Percentiles rank a stretch among this genome's conserved stretches.
phyloP scores from a whole-genome alignment of 2,329 filamentous ascomycete species.

The Dactylellina cionopaga region DNA sequence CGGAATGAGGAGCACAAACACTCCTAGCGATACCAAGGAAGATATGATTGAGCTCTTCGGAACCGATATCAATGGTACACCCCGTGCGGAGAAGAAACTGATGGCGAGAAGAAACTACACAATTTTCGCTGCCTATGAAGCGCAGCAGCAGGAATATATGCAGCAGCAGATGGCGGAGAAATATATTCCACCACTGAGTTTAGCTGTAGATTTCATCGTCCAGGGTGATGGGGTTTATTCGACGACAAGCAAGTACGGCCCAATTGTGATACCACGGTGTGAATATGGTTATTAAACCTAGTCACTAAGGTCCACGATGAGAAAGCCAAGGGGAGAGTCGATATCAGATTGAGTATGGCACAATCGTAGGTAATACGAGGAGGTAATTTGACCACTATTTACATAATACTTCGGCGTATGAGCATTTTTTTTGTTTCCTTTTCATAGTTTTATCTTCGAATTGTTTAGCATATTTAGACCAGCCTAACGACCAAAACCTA shows the following conservation, averaged over 20 bases:
- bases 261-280: slow-evolving; percentile 89
- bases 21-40: slow-evolving; percentile 91
- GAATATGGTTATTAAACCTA: slow-evolving; percentile 72
- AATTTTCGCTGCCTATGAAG: slow-evolving; percentile 92
- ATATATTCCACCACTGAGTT: slow-evolving; percentile 68
- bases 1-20: slow-evolving; percentile 75
- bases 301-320: neutral
- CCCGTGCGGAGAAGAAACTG: slow-evolving; percentile 85
- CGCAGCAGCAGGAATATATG: slow-evolving; percentile 65
- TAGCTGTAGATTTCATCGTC: slow-evolving; percentile 96
- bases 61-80: slow-evolving; percentile 84
- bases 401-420: slow-evolving; percentile 24
- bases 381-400: slow-evolving; percentile 22
- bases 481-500: slow-evolving; percentile 14
- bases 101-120: slow-evolving; percentile 95
- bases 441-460: slow-evolving; percentile 53
- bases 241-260: slow-evolving; percentile 91
- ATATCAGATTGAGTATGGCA: neutral
- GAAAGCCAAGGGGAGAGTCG: neutral
- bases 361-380: neutral
- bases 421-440: slow-evolving; percentile 35
- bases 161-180: slow-evolving; percentile 60
- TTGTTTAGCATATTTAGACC: slow-evolving; percentile 35
- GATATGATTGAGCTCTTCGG: slow-evolving; percentile 99
- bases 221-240: slow-evolving; percentile 87